Conservation (phyloP, 768 basidiomycete genomes). For the Grammothele lineata region DNA sequence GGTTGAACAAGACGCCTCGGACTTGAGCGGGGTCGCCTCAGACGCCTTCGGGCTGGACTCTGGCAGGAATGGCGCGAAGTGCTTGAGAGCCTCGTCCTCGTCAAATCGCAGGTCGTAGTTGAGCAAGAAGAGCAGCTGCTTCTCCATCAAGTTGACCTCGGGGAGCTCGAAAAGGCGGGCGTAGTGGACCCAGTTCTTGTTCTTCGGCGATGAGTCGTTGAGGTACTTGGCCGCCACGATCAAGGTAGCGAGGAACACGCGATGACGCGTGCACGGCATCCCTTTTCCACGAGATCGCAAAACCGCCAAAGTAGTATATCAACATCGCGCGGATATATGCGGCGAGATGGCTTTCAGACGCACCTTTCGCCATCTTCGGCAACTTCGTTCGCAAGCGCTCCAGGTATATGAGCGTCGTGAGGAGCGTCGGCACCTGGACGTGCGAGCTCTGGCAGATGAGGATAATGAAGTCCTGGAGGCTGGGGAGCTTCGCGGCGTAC, state of each 20-base stretch:
- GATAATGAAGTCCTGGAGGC: conserved; percentile 80
- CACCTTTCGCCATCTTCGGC: conserved; percentile 82
- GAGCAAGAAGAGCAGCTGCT: conserved; percentile 87
- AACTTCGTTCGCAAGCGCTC: conserved; percentile 80
- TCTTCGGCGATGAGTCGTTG: conserved; percentile 95
- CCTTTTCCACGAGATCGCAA: conserved; percentile 33
- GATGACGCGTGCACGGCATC: conserved; percentile 89
- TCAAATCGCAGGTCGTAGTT: conserved; percentile 90
- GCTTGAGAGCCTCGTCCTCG: conserved; percentile 66
- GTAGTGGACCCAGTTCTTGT: conserved; percentile 87
- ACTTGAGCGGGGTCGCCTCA: too few relatives aligned
- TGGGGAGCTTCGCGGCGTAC: conserved; percentile 37
- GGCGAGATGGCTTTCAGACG: too few relatives aligned
- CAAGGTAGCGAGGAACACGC: conserved; percentile 92
- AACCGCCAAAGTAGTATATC: conserved; percentile 1
- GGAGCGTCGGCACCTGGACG: conserved; percentile 87
- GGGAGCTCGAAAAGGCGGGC: conserved; percentile 68
- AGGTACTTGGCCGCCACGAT: conserved; percentile 97
- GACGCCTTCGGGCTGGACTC: conserved; percentile 11
- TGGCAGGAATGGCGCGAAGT: conserved; percentile 68
- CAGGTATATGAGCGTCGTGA: conserved; percentile 89
- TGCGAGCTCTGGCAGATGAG: conserved; percentile 77
- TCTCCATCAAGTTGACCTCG: conserved; percentile 96
- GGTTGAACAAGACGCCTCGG: background rate
- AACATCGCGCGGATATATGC: conserved; percentile 10